Conservation (phyloP, 139 green algal genomes). For the Dunaliella primolecta region DNA sequence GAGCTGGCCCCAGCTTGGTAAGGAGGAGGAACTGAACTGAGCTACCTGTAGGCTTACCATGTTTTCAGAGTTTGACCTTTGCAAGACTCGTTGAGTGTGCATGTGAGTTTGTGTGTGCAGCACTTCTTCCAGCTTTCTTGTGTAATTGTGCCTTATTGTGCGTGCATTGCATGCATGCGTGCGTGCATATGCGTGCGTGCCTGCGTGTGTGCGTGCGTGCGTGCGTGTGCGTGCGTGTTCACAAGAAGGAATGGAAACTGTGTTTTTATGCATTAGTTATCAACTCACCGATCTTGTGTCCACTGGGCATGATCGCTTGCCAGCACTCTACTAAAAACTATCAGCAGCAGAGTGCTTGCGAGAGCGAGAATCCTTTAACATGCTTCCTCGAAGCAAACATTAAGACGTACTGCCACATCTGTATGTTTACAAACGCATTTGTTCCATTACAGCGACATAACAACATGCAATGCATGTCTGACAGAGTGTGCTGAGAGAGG, state of each 20-base stretch:
- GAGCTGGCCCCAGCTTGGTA: background rate
- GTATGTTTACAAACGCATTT: background rate
- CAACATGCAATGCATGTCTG: background rate
- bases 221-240: background rate
- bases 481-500: too few species aligned
- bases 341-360: background rate
- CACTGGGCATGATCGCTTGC: background rate
- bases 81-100: too few species aligned
- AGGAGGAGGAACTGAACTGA: too few species aligned
- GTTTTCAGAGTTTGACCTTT: too few species aligned
- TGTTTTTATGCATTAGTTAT: background rate
- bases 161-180: background rate
- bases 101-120: background rate
- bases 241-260: background rate
- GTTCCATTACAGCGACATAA: background rate
- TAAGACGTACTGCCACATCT: background rate
- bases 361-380: background rate
- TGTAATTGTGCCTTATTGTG: too few species aligned
- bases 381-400: too few species aligned
- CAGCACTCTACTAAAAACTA: background rate
- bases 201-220: conserved; percentile 1
- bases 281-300: background rate
- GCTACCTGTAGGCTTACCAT: too few species aligned
- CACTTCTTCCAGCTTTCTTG: too few species aligned
- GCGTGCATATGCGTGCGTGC: background rate